Evolutionary conservation across 306 rosid genomes (phyloP), one percentile per base, ranked within the genome.

Genomic region (Prunus fruticosa): DNA sequence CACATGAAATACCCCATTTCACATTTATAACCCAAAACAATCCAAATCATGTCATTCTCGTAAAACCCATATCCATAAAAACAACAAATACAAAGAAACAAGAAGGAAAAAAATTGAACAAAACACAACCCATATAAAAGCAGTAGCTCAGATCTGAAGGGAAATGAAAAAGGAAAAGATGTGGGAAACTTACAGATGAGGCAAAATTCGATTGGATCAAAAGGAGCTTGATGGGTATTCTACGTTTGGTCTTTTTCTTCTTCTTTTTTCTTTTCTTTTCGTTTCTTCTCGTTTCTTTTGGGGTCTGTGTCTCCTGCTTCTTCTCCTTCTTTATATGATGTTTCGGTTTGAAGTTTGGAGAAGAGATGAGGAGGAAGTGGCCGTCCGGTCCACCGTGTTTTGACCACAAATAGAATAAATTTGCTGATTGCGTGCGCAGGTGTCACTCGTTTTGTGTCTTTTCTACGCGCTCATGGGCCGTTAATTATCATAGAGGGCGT

Each of bases 91-190:
- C 8, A 70, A 51, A 19, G 7, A 4, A 69, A 45, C 12, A 9
- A 14, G 13, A 56, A 56, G 11, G 10, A 43, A 11, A 18, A 45
- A 43, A 28, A 67, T 2, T 8, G 6, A 20, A 41, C 2, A 41
- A 15, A 14, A 12, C 20, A 57, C 19, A 19, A n/a, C 14, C 4
- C 10, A 64, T 25, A 52, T 52, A 4, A 49, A 18, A 13, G 45
- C 79, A 54, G 60, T 30, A 45, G 67, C 52, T 38, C 68, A 79
- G 82, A 79, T 79, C 82, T 65, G 74, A 65, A 64, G 34, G 60
- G n/a, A 27, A 71, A 32, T 10, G 11, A 10, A 72, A 13, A 77
- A 15, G 41, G 54, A 23, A 58, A 73, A 58, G 54, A 16, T 11
- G 61, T 14, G 41, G 34, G 67, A 64, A 49, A 52, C 78, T 28